Conservation (phyloP, 768 basidiomycete genomes). For the Phlegmacium glaucopus region DNA sequence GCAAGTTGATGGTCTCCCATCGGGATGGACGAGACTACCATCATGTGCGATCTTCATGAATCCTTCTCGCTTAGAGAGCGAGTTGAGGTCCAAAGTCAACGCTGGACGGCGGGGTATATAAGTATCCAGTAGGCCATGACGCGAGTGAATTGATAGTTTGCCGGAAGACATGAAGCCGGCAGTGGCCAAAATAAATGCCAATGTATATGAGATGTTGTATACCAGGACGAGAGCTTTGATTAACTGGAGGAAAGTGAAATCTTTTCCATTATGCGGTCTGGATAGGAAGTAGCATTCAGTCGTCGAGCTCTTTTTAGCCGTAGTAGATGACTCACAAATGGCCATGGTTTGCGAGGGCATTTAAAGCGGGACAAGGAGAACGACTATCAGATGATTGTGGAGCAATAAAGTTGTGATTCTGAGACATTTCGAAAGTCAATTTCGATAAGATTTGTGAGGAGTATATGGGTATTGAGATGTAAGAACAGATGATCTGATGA, state of each 20-base stretch:
- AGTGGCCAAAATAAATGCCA: constrained; percentile 52
- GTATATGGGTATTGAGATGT: neutral
- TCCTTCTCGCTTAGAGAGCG: too few species aligned
- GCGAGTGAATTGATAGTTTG: constrained; percentile 21
- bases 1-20: constrained; percentile 31
- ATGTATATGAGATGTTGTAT: constrained; percentile 57
- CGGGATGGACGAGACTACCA: constrained; percentile 55
- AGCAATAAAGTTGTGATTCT: constrained; percentile 22
- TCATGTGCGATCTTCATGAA: constrained; percentile 70
- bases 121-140: neutral
- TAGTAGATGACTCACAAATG: constrained; percentile 38
- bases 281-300: neutral
- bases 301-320: neutral
- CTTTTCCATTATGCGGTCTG: constrained; percentile 51
- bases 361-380: constrained; percentile 54
- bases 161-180: constrained; percentile 47
- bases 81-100: constrained; percentile 26
- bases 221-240: constrained; percentile 47
- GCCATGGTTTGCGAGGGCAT: constrained; percentile 54
- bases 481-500: too few species aligned
- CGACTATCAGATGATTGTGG: constrained; percentile 27
- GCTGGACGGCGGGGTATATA: constrained; percentile 10
- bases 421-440: neutral
- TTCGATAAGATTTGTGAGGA: neutral
- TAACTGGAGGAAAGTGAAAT: constrained; percentile 47